Percentiles rank a stretch among this genome's conserved stretches.
These are phyloP conservation scores for Zasmidium citrigriseum DNA, from an alignment of 2,329 filamentous ascomycete species.

Conservation along the genomic window DNA sequence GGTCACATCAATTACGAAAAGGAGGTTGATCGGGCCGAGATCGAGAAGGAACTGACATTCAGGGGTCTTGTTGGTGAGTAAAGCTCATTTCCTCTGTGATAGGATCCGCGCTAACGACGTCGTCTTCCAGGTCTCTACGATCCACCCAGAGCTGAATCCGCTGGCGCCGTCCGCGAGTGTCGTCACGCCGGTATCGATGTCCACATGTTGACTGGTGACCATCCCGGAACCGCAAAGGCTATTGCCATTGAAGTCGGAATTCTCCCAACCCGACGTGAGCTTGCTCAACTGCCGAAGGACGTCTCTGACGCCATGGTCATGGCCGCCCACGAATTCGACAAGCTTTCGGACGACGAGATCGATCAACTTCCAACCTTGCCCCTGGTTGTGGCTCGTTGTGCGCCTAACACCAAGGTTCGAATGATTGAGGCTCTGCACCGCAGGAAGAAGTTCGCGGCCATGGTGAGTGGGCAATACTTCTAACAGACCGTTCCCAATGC, in stretches of 20 bases:
- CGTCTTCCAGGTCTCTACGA: constrained; percentile 55
- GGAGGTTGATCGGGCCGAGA: constrained; percentile 55
- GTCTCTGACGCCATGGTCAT: constrained; percentile 38
- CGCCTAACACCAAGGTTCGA: constrained; percentile 49
- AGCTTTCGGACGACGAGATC: constrained; percentile 44
- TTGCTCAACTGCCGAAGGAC: constrained; percentile 40
- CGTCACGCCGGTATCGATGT: constrained; percentile 50
- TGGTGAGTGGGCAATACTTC: constrained; percentile 57
- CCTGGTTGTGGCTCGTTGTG: constrained; percentile 49
- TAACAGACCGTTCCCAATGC: constrained; percentile 54
- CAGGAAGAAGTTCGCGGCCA: constrained; percentile 42
- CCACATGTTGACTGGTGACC: constrained; percentile 53
- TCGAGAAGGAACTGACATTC: constrained; percentile 71
- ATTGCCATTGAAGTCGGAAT: constrained; percentile 51
- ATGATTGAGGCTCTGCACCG: constrained; percentile 49
- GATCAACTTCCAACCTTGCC: constrained; percentile 44
- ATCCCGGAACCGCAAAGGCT: constrained; percentile 47
- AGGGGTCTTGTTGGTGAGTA: constrained; percentile 78
- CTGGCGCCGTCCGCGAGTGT: constrained; percentile 45
- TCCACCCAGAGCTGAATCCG: constrained; percentile 56
- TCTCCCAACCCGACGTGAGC: constrained; percentile 68
- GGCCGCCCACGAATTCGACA: constrained; percentile 48
- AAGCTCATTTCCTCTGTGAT: constrained; percentile 47
- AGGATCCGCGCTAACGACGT: too few relatives aligned
- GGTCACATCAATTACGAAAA: constrained; percentile 48